These are phyloP conservation scores for Rhipidocladum racemiflorum DNA, from an alignment of 176 grass and related monocot genomes.

Conservation along the genomic window DNA sequence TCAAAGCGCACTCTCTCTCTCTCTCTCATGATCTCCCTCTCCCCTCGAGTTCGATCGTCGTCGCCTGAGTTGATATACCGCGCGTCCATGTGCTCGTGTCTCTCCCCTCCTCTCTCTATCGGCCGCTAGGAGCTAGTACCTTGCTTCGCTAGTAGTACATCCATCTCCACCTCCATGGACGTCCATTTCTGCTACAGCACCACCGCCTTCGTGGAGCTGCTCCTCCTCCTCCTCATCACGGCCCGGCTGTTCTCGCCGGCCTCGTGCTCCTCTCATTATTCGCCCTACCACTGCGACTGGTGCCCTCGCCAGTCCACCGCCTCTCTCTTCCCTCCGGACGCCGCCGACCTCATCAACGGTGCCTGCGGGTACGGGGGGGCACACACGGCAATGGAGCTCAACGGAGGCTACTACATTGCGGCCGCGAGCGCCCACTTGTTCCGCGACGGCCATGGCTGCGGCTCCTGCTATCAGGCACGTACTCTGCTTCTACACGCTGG, in stretches of 20 bases:
- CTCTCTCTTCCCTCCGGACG: slow-evolving; percentile 25
- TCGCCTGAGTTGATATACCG: too few species aligned
- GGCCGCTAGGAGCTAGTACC: too few species aligned
- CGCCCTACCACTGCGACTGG: slow-evolving; percentile 32
- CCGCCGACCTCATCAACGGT: neutral
- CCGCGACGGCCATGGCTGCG: slow-evolving; percentile 36
- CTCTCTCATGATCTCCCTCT: too few species aligned
- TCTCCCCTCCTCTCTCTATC: neutral
- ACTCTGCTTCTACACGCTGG: neutral
- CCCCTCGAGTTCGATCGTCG: too few species aligned
- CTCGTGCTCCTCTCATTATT: neutral
- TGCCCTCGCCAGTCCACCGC: slow-evolving; percentile 48
- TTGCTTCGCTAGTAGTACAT: too few species aligned
- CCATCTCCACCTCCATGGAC: neutral
- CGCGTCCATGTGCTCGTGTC: too few species aligned
- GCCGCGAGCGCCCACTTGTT: slow-evolving; percentile 33
- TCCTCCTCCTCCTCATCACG: neutral
- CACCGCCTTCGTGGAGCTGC: neutral
- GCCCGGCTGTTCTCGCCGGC: neutral
- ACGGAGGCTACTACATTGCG: slow-evolving; percentile 14
- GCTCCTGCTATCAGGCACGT: slow-evolving; percentile 54
- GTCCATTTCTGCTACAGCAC: neutral
- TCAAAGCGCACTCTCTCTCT: too few species aligned
- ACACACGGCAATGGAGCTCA: slow-evolving; percentile 18
- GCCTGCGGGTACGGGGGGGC: slow-evolving; percentile 46